These are phyloP conservation scores for Seiridium unicorne DNA, from an alignment of 2,329 filamentous ascomycete genomes.

Conservation along the genomic window DNA sequence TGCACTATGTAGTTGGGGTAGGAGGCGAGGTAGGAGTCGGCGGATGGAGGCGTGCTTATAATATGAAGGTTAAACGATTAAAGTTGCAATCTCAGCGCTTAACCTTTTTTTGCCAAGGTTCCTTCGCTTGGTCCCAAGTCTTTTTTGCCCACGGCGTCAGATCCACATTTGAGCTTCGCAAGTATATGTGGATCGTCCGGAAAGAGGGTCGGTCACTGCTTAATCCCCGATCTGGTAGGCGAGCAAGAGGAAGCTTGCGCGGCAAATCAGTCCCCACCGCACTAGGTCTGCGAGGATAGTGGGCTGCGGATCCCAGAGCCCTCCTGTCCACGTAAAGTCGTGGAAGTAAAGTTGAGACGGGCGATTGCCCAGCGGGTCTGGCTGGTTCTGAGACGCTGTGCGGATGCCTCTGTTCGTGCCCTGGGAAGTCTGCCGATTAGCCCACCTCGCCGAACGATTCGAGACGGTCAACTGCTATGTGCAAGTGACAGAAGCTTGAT, in stretches of 20 bases:
- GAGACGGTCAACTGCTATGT: constrained; percentile 10
- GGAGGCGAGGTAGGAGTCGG: constrained; percentile 8
- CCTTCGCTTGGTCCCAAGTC: constrained; percentile 22
- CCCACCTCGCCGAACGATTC: constrained; percentile 10
- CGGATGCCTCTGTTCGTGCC: constrained; percentile 10
- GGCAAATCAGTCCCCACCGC: constrained; percentile 6
- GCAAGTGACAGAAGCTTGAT: constrained; percentile 13
- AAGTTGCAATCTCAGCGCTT: constrained; percentile 9
- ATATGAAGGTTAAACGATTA: constrained; percentile 7
- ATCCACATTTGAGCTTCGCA: constrained; percentile 20
- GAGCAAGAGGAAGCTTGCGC: constrained; percentile 11
- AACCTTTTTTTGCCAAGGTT: constrained; percentile 13
- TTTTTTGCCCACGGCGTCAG: constrained; percentile 19
- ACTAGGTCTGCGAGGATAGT: neutral
- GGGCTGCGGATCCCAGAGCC: neutral
- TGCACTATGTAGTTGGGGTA: neutral
- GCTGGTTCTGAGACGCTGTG: constrained; percentile 9
- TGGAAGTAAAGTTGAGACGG: neutral
- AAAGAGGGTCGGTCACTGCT: constrained; percentile 15
- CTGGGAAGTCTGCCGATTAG: constrained; percentile 11
- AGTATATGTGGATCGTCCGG: constrained; percentile 23
- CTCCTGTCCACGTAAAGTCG: constrained; percentile 5
- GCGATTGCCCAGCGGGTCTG: neutral
- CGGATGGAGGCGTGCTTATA: constrained; percentile 1
- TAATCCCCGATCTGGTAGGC: constrained; percentile 8